A percentile compares a stretch with the other conserved stretches of the same genome.
phyloP scores from a whole-genome alignment of 2,329 filamentous ascomycete genomes.

The Claviceps digitariae region DNA sequence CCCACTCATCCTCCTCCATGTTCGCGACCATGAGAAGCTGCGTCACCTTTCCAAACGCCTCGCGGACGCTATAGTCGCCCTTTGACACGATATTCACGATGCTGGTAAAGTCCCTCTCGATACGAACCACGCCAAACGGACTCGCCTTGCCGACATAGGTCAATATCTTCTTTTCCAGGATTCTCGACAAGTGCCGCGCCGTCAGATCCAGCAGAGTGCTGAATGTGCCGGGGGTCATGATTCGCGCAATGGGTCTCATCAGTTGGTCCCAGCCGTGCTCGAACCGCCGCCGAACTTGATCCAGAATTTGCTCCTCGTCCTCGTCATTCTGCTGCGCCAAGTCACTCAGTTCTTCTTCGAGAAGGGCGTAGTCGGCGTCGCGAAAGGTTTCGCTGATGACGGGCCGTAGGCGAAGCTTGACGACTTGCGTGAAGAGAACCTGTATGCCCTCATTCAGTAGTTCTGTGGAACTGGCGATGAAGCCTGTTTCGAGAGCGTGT shows the following conservation, averaged over 20 bases:
- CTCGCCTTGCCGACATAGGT: slow-evolving; percentile 67
- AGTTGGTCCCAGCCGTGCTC: slow-evolving; percentile 75
- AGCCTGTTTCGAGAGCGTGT: slow-evolving; percentile 54
- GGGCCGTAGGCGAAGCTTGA: slow-evolving; percentile 72
- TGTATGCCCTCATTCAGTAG: slow-evolving; percentile 72
- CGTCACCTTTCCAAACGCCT: slow-evolving; percentile 59
- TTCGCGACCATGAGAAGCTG: slow-evolving; percentile 81
- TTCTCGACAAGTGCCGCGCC: slow-evolving; percentile 58
- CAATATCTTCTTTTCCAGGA: slow-evolving; percentile 81
- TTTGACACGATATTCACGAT: slow-evolving; percentile 55
- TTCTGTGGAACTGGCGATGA: slow-evolving; percentile 66
- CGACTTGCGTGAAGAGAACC: slow-evolving; percentile 75
- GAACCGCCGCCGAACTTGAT: slow-evolving; percentile 66
- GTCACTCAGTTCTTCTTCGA: slow-evolving; percentile 46
- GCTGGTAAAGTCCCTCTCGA: slow-evolving; percentile 73
- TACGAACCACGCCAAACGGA: slow-evolving; percentile 64
- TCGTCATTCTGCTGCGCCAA: slow-evolving; percentile 39
- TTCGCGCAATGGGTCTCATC: slow-evolving; percentile 68
- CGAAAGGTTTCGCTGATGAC: slow-evolving; percentile 82
- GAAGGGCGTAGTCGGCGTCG: slow-evolving; percentile 72
- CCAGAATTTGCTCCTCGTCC: slow-evolving; percentile 40
- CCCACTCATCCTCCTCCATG: slow-evolving; percentile 95
- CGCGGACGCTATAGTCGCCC: slow-evolving; percentile 64
- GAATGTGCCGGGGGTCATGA: slow-evolving; percentile 69
- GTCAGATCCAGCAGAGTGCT: slow-evolving; percentile 62